Evolutionary conservation across 164 flowering plant genomes (phyloP).

Genomic region (Houttuynia cordata): DNA sequence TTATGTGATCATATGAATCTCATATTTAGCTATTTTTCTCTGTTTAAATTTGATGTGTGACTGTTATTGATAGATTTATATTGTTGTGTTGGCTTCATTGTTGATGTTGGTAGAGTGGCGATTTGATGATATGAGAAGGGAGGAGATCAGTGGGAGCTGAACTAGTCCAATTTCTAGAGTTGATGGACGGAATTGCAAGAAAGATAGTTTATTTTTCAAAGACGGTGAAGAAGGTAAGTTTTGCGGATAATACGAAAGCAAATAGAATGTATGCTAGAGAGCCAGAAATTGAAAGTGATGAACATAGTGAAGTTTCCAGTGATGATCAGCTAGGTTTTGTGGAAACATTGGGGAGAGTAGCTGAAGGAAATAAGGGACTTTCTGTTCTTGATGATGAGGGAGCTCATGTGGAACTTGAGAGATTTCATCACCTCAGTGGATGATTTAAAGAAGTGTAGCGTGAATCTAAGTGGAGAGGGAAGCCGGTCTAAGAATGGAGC

Average conservation of each 20-base stretch:
- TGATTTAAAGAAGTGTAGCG: neutral
- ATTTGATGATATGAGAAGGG: conserved; percentile 52
- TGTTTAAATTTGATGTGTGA: too few relatives aligned
- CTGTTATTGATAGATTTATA: too few relatives aligned
- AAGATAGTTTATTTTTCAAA: conserved; percentile 18
- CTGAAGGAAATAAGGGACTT: conserved; percentile 19
- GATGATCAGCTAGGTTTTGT: conserved; percentile 13
- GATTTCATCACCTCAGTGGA: conserved; percentile 23
- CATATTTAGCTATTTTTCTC: too few relatives aligned
- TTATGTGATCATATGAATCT: too few relatives aligned
- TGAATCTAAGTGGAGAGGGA: conserved; percentile 1
- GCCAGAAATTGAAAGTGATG: conserved; percentile 3
- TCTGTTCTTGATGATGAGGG: conserved; percentile 24
- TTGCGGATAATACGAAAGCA: conserved; percentile 13
- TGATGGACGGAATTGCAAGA: conserved; percentile 32
- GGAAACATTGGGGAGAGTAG: conserved; percentile 23
- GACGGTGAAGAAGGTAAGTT: conserved; percentile 23
- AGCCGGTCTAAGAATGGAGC: conserved; percentile 14
- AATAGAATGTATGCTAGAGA: neutral
- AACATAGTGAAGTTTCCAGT: conserved; percentile 7
- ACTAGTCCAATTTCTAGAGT: conserved; percentile 45
- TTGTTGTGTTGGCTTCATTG: neutral
- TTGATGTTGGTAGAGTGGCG: conserved; percentile 25
- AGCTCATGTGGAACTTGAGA: conserved; percentile 25
- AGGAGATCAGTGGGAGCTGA: conserved; percentile 41